A percentile compares a stretch with the other conserved stretches of the same genome.
Conservation (phyloP, 257 asterid species). For the Catharanthus roseus region DNA sequence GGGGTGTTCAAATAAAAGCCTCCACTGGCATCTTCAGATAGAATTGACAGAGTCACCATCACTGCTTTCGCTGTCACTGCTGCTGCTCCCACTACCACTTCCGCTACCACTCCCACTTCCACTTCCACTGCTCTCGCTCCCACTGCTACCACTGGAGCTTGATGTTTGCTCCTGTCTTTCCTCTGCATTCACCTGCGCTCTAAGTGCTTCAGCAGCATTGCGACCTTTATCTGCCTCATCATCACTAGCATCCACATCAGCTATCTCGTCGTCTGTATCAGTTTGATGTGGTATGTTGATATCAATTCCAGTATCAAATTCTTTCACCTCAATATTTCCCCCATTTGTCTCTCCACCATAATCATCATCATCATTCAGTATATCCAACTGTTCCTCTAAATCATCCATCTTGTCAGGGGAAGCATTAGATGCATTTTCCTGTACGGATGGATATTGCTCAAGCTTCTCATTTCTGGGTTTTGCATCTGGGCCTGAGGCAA, state of each 20-base stretch:
- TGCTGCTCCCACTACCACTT: slow-evolving; percentile 47
- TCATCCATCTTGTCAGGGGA: slow-evolving; percentile 63
- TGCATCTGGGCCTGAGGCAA: slow-evolving; percentile 41
- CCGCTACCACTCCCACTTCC: slow-evolving; percentile 53
- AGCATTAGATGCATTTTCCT: slow-evolving; percentile 41
- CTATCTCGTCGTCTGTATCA: slow-evolving; percentile 82
- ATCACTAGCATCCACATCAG: slow-evolving; percentile 78
- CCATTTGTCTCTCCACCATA: slow-evolving; percentile 36
- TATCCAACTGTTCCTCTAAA: slow-evolving; percentile 67
- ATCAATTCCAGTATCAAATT: slow-evolving; percentile 59
- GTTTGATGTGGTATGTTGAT: slow-evolving; percentile 71
- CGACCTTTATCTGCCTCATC: slow-evolving; percentile 68
- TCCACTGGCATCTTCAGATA: slow-evolving; percentile 29
- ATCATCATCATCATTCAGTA: slow-evolving; percentile 58
- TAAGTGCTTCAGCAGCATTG: slow-evolving; percentile 89
- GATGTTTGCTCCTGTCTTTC: slow-evolving; percentile 44
- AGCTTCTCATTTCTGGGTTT: slow-evolving; percentile 55
- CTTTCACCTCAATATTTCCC: slow-evolving; percentile 45
- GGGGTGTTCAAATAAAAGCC: background rate
- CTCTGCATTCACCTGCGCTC: slow-evolving; percentile 64
- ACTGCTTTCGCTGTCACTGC: slow-evolving; percentile 72
- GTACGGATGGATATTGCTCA: slow-evolving; percentile 38
- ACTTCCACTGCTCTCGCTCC: slow-evolving; percentile 65
- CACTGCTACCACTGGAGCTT: slow-evolving; percentile 69
- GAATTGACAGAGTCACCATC: slow-evolving; percentile 65